Base-by-base conservation (phyloP, 768 basidiomycete species). In the Leucogyrophana mollusca region DNA sequence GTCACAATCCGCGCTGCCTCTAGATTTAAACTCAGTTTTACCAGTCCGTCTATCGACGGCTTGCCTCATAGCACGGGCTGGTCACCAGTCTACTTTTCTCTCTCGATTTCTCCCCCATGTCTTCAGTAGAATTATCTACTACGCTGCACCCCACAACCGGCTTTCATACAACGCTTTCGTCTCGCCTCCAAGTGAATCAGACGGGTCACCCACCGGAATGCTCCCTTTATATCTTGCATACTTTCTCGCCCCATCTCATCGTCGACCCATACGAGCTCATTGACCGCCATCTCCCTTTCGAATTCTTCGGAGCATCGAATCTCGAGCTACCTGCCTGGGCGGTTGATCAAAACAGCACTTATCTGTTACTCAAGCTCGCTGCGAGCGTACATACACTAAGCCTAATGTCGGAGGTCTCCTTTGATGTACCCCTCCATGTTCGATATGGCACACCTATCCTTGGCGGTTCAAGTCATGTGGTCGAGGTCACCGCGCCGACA, bases 251-350 rank as follows among this genome's bases (percentile, higher is more conserved):
- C 3, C 53, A 57, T 38, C 54, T 78, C 50, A 72, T 77, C 56
- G 62, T 70, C 17, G 76, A 77, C 59, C 65, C 60, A 47, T 69
- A 74, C 53, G 76, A 77, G 55, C 68, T 78, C 46, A 11, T 43
- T 5, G 56, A 65, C 50, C 65, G 55, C 46, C 52, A 38, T 34
- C 64, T 66, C 47, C 47, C 57, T n/a, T 68, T 69, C 43, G 55
- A 62, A 21, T 54, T 74, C 43, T 60, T 59, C 55, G 69, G 73
- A 4, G 58, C 63, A 33, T 54, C 67, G 22, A 68, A 76, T 52
- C 58, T 78, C 33, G 76, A 78, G 50, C 63, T 67, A 14, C 76
- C 77, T 23, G 64, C 70, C 13, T 67, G 62, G 14, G 70, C 68
- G 18, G 61, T 73, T 2, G 47, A 62, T 18, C 47, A 50, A 22